phyloP scores from a whole-genome alignment of 2,329 filamentous ascomycete genomes.

The Colletotrichum agaves region DNA sequence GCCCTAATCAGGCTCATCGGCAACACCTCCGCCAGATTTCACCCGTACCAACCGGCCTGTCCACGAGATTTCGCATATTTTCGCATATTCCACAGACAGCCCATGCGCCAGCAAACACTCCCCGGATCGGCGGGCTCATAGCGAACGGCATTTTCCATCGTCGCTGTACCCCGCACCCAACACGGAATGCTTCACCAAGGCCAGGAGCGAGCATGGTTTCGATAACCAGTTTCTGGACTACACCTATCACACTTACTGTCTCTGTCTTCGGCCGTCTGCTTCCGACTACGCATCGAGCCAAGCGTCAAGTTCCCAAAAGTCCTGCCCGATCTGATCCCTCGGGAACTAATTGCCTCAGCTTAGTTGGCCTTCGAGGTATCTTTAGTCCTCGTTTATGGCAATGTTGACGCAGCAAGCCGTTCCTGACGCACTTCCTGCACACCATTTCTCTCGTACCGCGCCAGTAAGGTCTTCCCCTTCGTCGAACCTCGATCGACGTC shows the following conservation, averaged over 20 bases:
- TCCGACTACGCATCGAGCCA: conserved; percentile 34
- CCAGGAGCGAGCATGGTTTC: not conserved
- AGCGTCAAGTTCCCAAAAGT: conserved; percentile 20
- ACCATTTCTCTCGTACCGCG: conserved; percentile 14
- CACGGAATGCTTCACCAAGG: not conserved
- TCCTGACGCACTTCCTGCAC: conserved; percentile 1
- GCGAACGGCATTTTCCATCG: not conserved
- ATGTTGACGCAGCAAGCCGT: conserved; percentile 1
- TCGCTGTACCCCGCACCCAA: conserved; percentile 22
- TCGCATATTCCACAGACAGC: not conserved
- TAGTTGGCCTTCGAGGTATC: not conserved
- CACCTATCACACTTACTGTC: conserved; percentile 28
- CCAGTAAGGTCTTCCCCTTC: conserved; percentile 18
- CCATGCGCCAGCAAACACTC: not conserved
- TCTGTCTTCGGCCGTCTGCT: conserved; percentile 34
- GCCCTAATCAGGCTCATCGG: conserved; percentile 24
- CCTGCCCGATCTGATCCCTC: conserved; percentile 19
- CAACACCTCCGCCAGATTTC: conserved; percentile 24
- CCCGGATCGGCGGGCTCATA: not conserved
- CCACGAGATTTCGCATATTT: not conserved
- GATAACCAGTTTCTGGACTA: conserved; percentile 12
- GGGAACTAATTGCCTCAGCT: conserved; percentile 23
- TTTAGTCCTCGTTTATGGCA: not conserved
- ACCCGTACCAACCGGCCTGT: not conserved
- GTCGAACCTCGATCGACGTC: conserved; percentile 13